Conservation (phyloP, 2,329 filamentous ascomycete species). For the Cordyceps cicadae region DNA sequence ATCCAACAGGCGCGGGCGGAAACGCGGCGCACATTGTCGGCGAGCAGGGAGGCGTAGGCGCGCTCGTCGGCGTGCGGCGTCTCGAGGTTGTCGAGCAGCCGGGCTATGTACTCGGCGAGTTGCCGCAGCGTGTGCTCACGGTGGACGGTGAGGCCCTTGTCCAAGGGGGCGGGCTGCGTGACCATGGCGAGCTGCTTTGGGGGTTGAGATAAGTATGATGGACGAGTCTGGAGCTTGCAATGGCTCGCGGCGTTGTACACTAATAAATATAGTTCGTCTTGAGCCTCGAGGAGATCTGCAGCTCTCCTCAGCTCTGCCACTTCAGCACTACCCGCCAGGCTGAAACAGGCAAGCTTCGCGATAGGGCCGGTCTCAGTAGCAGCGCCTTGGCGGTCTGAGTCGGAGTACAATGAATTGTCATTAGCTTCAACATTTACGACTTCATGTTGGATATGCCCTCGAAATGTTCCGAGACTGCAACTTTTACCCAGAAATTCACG, state of each 20-base stretch:
- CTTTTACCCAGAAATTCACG: not conserved
- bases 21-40: not conserved
- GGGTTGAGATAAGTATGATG: not conserved
- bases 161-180: not conserved
- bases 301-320: not conserved
- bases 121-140: constrained; percentile 1
- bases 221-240: not conserved
- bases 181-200: not conserved
- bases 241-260: not conserved
- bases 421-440: not conserved
- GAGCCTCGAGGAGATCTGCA: not conserved
- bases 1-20: not conserved
- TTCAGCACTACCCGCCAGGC: constrained; percentile 3
- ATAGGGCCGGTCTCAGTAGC: not conserved
- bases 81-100: not conserved
- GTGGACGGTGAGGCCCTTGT: constrained; percentile 2
- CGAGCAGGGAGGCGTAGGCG: constrained; percentile 10
- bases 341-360: not conserved
- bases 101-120: not conserved
- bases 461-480: not conserved
- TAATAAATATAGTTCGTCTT: too few relatives aligned
- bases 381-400: too few relatives aligned
- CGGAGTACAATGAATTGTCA: not conserved
- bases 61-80: not conserved
- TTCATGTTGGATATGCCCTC: too few relatives aligned